These are phyloP conservation scores for Diaporthe longicolla DNA, from an alignment of 2,329 filamentous ascomycete species.

Conservation along the genomic window DNA sequence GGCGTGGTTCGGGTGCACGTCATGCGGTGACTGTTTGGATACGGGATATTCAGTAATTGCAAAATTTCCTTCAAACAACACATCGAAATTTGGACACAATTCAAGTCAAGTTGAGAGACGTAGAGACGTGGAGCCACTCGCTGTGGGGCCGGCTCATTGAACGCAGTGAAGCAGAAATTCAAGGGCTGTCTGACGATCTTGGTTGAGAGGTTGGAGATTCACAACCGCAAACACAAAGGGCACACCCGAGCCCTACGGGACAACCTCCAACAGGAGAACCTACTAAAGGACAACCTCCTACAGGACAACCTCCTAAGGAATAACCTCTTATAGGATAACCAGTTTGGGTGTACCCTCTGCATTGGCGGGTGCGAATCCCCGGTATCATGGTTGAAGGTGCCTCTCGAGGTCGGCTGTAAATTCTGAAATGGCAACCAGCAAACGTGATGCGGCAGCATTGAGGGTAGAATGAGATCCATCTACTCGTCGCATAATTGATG, in stretches of 20 bases:
- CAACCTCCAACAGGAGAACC: too few species aligned
- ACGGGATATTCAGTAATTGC: too few species aligned
- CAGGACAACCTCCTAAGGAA: too few species aligned
- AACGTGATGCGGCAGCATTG: neutral
- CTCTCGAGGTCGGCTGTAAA: neutral
- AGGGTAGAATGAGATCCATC: neutral
- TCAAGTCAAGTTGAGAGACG: neutral
- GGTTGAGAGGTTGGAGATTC: too few species aligned
- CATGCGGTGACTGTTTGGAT: neutral
- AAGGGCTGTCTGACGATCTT: neutral
- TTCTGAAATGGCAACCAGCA: neutral
- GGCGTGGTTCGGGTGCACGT: neutral
- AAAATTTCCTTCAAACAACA: neutral
- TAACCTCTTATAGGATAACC: too few species aligned
- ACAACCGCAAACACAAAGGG: too few species aligned
- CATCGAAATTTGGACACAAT: neutral
- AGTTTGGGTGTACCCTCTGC: too few species aligned
- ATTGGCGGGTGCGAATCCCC: too few species aligned
- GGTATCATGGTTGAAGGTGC: neutral
- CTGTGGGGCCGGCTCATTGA: neutral
- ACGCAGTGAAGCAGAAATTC: neutral
- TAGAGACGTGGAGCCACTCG: neutral
- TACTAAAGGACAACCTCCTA: too few species aligned
- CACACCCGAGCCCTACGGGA: too few species aligned
- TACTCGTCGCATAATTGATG: neutral